phyloP scores from a whole-genome alignment of 768 basidiomycete genomes.

The Pleurotus ostreatus region DNA sequence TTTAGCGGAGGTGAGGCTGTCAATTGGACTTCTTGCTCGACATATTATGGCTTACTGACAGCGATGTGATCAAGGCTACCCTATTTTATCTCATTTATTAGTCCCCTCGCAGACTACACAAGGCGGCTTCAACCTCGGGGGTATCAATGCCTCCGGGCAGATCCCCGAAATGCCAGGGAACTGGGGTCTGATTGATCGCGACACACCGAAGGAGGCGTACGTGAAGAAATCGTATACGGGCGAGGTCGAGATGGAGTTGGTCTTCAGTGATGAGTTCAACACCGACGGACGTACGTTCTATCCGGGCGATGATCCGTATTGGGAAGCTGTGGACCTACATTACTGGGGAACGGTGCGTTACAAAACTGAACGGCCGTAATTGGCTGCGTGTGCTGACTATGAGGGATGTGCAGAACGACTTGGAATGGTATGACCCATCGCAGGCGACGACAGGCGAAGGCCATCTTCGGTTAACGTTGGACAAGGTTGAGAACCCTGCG shows the following conservation, averaged over 20 bases:
- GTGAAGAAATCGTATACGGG: slow-evolving; percentile 53
- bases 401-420: slow-evolving; percentile 36
- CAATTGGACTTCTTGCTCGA: neutral
- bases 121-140: slow-evolving; percentile 71
- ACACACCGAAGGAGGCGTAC: slow-evolving; percentile 61
- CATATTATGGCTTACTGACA: slow-evolving; percentile 10
- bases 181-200: slow-evolving; percentile 67
- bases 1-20: slow-evolving; percentile 33
- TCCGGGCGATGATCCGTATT: slow-evolving; percentile 66
- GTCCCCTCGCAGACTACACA: slow-evolving; percentile 36
- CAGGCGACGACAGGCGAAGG: slow-evolving; percentile 67
- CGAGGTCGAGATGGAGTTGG: slow-evolving; percentile 43
- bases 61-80: slow-evolving; percentile 34
- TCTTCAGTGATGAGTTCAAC: slow-evolving; percentile 85
- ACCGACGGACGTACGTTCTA: slow-evolving; percentile 66
- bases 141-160: slow-evolving; percentile 72
- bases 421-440: slow-evolving; percentile 79
- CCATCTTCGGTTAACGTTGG: slow-evolving; percentile 65
- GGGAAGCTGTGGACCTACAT: slow-evolving; percentile 57
- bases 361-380: neutral
- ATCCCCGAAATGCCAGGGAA: slow-evolving; percentile 55
- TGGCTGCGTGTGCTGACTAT: no score
- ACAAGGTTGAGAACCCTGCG: slow-evolving; percentile 37
- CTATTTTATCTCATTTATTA: slow-evolving; percentile 43
- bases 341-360: slow-evolving; percentile 58